phyloP scores from a whole-genome alignment of 148 eudicot genomes.

The Nyssa sinensis region DNA sequence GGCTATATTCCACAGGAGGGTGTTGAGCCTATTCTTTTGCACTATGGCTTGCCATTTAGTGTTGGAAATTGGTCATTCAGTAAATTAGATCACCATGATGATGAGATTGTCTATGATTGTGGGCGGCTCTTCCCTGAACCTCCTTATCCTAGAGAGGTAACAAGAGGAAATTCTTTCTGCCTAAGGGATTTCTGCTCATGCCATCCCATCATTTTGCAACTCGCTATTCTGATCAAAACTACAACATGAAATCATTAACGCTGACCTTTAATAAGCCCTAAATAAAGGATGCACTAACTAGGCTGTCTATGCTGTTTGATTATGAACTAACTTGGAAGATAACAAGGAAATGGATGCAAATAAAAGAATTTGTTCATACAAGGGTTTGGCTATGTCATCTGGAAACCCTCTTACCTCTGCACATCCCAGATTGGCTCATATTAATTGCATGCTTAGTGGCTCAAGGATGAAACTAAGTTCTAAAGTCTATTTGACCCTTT shows the following conservation, averaged over 20 bases:
- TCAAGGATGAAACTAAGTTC: background rate
- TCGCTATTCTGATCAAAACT: background rate
- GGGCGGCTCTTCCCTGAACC: constrained; percentile 96
- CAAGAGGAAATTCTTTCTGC: background rate
- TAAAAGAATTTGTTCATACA: too few relatives aligned
- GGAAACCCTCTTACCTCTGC: background rate
- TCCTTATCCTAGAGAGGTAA: constrained; percentile 97
- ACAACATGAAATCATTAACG: background rate
- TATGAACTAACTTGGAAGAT: background rate
- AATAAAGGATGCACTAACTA: background rate
- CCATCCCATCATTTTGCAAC: background rate
- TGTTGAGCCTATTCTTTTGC: constrained; percentile 84
- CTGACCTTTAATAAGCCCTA: background rate
- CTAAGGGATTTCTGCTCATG: constrained; percentile 1
- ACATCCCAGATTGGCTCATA: background rate
- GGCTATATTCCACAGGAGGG: constrained; percentile 80
- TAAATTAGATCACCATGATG: constrained; percentile 83
- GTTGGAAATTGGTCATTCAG: constrained; percentile 97
- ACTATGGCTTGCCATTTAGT: constrained; percentile 85
- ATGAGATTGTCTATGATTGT: constrained; percentile 83
- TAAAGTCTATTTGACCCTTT: background rate
- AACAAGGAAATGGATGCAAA: background rate
- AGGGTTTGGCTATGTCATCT: background rate
- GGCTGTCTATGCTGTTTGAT: background rate
- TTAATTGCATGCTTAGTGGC: constrained; percentile 4